These are phyloP conservation scores for Monascus purpureus DNA, from an alignment of 495 filamentous ascomycete species.

Conservation along the genomic window DNA sequence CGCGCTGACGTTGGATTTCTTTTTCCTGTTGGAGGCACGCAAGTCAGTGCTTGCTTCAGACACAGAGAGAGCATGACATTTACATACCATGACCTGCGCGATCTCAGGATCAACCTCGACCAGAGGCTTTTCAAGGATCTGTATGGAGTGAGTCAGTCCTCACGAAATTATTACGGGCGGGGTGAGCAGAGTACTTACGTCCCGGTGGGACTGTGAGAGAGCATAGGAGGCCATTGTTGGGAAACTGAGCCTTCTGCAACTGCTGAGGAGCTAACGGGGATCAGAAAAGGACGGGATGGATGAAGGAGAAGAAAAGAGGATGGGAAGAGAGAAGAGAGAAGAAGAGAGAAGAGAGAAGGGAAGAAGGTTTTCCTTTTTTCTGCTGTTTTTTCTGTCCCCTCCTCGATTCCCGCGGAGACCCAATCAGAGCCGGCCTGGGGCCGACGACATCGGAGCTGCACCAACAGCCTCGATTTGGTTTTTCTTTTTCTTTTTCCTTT, in stretches of 20 bases:
- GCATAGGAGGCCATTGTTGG: slow-evolving; percentile 58
- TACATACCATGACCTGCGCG: slow-evolving; percentile 82
- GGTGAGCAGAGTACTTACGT: slow-evolving; percentile 41
- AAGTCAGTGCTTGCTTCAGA: not conserved
- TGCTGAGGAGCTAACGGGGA: too few species aligned
- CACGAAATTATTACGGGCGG: not conserved
- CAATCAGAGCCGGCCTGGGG: not conserved
- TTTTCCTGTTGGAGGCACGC: slow-evolving; percentile 46
- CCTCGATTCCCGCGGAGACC: not conserved
- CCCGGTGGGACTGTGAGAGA: slow-evolving; percentile 76
- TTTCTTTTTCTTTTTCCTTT: too few species aligned
- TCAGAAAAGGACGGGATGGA: slow-evolving; percentile 1
- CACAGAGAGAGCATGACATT: not conserved
- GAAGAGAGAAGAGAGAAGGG: slow-evolving; percentile 3
- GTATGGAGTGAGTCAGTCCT: slow-evolving; percentile 34
- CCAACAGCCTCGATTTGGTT: too few species aligned
- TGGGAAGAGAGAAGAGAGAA: slow-evolving; percentile 1
- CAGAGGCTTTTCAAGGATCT: slow-evolving; percentile 87
- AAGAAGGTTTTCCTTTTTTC: slow-evolving; percentile 2
- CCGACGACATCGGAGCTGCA: not conserved
- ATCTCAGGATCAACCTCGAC: slow-evolving; percentile 82
- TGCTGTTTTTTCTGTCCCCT: too few species aligned
- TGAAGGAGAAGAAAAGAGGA: slow-evolving; percentile 4
- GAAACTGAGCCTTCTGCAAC: slow-evolving; percentile 7
- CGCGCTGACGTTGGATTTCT: slow-evolving; percentile 93